phyloP scores from a whole-genome alignment of 257 asterid species.

The Solanum dulcamara region DNA sequence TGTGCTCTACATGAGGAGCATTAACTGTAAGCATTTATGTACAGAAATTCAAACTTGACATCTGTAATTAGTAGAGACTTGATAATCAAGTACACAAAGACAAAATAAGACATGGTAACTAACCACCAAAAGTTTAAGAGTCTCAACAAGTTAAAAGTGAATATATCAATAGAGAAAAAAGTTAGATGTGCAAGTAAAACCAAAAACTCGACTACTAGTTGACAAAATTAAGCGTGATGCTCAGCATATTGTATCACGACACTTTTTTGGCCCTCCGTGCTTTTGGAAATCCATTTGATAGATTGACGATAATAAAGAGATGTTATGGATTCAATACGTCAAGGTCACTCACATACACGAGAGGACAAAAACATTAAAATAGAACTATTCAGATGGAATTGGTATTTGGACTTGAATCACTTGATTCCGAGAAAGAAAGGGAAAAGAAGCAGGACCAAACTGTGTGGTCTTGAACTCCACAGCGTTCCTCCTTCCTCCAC shows the following conservation, averaged over 20 bases:
- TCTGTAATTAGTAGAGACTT: not conserved
- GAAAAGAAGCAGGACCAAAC: not conserved
- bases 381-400: not conserved
- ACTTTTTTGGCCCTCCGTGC: not conserved
- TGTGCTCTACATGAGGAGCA: constrained; percentile 45
- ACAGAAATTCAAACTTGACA: not conserved
- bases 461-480: not conserved
- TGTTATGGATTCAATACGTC: not conserved
- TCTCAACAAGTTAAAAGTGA: not conserved
- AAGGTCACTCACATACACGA: not conserved
- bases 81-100: not conserved
- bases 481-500: not conserved
- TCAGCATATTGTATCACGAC: not conserved
- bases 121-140: not conserved
- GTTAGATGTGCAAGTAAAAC: not conserved
- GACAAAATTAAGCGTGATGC: not conserved
- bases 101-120: not conserved
- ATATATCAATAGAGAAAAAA: not conserved
- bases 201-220: not conserved
- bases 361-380: not conserved
- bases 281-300: not conserved
- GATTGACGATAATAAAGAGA: not conserved
- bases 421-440: not conserved
- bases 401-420: not conserved
- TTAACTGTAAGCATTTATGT: not conserved